Base-by-base conservation (phyloP, 331 rosid genomes). In the Malus hybrid region DNA sequence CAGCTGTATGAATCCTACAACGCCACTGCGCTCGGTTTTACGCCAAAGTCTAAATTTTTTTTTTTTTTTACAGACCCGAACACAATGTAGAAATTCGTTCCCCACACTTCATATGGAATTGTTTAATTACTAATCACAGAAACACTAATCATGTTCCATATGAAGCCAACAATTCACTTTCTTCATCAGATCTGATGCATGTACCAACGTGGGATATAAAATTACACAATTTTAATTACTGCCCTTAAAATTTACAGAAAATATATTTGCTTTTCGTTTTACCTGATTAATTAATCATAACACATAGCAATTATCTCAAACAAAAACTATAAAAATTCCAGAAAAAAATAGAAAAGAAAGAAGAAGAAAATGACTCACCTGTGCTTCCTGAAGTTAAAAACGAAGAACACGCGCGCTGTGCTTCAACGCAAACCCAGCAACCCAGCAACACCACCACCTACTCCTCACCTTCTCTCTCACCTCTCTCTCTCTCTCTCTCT, bases 1-100 rank as follows among this genome's bases (percentile, higher is more conserved):
- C 0, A 1, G 12, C 46, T 39, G 46, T 9, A 39, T 39, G 12
- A 39, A 39, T 9, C 12, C 12, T 39, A 0, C 46, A 39, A 39
- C 46, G 12, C 1, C 4, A 9, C 4, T 39, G 1, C 12, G 46
- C 46, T 10, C 46, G 46, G 12, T 39, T 39, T 39, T 39, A 39
- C 12, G 46, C 46, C 1, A 9, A 9, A 39, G 46, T 39, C 46
- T 39, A 39, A 39, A 34, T 6, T 34, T 0, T 39, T 39, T 39
- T 72, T 83, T 77, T 91, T 72, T 83, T 77, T 91, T 82, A 91
- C 95, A 87, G 81, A 83, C 81, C 86, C 88, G 88, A 84, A 80
- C 83, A 88, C 83, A 82, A 83, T 13, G 84, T 14, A 84, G 52
- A 83, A 81, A 82, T 65, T 31, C 36, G 61, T 62, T 75, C 86